Conservation (phyloP, 441 rosid species). For the Syzygium syzygioides region DNA sequence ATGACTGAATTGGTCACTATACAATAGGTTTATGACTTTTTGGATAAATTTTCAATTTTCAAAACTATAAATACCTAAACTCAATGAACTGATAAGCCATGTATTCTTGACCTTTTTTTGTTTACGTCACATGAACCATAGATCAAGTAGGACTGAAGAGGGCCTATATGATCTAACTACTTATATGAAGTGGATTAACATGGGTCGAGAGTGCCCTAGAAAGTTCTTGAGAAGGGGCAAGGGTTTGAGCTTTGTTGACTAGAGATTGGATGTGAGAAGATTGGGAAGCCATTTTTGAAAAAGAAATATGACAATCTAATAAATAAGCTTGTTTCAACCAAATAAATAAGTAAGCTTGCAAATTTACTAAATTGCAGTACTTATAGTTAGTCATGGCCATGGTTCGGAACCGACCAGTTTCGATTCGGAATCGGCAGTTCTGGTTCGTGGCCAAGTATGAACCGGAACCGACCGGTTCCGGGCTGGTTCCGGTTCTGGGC, state of each 20-base stretch:
- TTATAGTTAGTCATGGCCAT: too few species aligned
- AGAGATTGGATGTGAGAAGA: neutral
- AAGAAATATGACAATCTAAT: neutral
- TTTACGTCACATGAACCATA: neutral
- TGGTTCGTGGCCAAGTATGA: too few species aligned
- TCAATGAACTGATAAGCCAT: neutral
- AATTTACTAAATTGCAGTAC: neutral
- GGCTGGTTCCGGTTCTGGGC: too few species aligned
- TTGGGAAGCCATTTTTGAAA: neutral
- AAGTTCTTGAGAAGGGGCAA: neutral
- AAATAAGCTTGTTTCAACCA: too few species aligned
- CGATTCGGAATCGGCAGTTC: too few species aligned
- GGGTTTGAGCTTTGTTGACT: neutral
- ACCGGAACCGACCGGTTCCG: too few species aligned
- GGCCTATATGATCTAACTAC: neutral
- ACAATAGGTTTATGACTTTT: neutral
- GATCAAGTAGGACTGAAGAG: neutral
- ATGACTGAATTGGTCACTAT: accelerated
- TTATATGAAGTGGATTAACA: neutral
- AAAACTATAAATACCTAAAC: neutral
- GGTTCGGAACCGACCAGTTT: too few species aligned
- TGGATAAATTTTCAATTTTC: neutral
- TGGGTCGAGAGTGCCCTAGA: neutral
- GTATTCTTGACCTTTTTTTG: neutral
- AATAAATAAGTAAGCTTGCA: neutral